Base-by-base conservation (phyloP, 441 rosid genomes). In the Biscutella auriculata region DNA sequence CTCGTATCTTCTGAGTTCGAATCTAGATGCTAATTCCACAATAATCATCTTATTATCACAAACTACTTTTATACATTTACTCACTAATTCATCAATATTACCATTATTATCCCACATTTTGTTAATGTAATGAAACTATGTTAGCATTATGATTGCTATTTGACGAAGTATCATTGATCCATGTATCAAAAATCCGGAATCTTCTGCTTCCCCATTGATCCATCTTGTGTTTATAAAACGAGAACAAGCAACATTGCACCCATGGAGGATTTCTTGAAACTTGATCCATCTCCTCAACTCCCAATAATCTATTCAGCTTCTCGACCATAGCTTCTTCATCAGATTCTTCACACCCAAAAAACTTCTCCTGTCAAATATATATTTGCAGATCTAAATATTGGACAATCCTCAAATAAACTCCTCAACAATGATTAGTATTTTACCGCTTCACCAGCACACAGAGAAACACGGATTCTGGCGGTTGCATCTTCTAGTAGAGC, bases 131-230 rank as follows among this genome's bases (percentile, higher is more conserved):
- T 14, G 33, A 23, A 29, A 12, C 16, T 10, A 29, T 9, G 17
- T 19, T 42, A n/a, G 39, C 15, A 6, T 29, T 9, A 9, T 5
- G 17, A 19, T 12, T n/a, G 28, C 23, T 6, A 23, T 2, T 11
- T 36, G 13, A 14, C 27, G 34, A 11, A 41, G 49, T n/a, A n/a
- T n/a, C 16, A 30, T 42, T 66, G 25, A 66, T 53, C 66, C 66
- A 60, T 19, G 71, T 67, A 53, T 54, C 66, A 32, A 60, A 67
- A 23, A 67, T 53, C 4, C 71, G 17, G 12, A 60, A 67, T 46
- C 57, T 67, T 53, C 67, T 60, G 57, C 57, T 67, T 39, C 62
- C 71, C 67, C 67, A 67, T 32, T 33, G 66, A 67, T 67, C 67
- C 4, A 6, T 60, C 26, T 67, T 53, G 57, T 53, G 3, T 29